Percentiles rank a stretch among this genome's conserved stretches.
phyloP scores from a whole-genome alignment of 495 filamentous ascomycete genomes.

The Daldinia decipiens region DNA sequence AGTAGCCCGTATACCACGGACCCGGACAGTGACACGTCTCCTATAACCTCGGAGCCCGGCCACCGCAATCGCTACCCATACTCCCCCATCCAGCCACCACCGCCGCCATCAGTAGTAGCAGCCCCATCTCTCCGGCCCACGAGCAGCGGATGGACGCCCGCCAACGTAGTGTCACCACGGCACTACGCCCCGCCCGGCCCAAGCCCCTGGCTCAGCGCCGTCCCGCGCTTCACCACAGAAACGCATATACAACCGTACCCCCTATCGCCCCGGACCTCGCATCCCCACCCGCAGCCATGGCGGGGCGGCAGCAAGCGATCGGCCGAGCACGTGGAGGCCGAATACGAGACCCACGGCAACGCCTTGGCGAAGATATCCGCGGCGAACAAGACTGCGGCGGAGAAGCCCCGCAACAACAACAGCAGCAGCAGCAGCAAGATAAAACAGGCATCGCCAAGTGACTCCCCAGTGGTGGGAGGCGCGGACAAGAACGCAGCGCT shows the following conservation, averaged over 20 bases:
- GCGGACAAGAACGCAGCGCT: conserved; percentile 67
- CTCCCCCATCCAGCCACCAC: conserved; percentile 32
- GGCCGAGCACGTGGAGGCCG: conserved; percentile 33
- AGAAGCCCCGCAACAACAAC: not conserved
- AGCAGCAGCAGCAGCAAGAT: not conserved
- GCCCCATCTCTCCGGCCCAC: conserved; percentile 30
- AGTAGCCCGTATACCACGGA: conserved; percentile 51
- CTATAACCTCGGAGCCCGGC: conserved; percentile 30
- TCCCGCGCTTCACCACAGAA: conserved; percentile 52
- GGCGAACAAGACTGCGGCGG: not conserved
- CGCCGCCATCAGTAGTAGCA: conserved; percentile 6
- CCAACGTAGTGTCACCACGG: conserved; percentile 39
- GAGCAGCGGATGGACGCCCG: conserved; percentile 39
- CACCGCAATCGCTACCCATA: conserved; percentile 45
- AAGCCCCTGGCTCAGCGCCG: conserved; percentile 57
- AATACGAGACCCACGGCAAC: conserved; percentile 35
- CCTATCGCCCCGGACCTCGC: conserved; percentile 5
- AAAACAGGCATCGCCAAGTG: not conserved
- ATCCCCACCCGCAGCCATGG: conserved; percentile 15
- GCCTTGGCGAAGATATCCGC: no score
- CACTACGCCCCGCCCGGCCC: conserved; percentile 39
- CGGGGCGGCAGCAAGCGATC: conserved; percentile 28
- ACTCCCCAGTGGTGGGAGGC: conserved; percentile 15
- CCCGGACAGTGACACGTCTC: conserved; percentile 53
- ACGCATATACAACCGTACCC: conserved; percentile 35